Conservation (phyloP, 176 grass and related monocot species). For the Canna indica region DNA sequence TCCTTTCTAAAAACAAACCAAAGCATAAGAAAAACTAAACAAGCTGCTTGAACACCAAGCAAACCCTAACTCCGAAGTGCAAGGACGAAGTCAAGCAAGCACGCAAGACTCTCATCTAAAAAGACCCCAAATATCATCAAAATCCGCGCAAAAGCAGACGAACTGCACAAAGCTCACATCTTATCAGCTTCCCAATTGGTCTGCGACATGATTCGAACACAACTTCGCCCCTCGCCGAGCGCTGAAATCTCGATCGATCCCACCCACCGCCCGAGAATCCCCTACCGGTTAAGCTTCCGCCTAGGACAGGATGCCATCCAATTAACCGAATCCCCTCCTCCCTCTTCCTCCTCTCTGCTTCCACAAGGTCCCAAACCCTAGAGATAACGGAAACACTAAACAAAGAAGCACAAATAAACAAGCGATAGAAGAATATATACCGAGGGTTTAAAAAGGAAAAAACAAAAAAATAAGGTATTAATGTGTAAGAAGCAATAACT, state of each 20-base stretch:
- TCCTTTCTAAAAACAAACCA: neutral
- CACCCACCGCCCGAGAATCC: neutral
- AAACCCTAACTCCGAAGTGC: slow-evolving; percentile 1
- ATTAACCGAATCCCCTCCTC: neutral
- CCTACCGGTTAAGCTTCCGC: neutral
- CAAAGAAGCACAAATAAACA: neutral
- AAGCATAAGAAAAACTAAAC: too few species aligned
- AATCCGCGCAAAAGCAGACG: neutral
- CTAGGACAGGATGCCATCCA: neutral
- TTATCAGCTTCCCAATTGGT: slow-evolving; percentile 17
- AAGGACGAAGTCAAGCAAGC: neutral
- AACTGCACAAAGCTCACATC: neutral
- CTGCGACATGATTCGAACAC: slow-evolving; percentile 9
- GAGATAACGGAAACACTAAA: neutral
- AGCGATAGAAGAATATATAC: neutral
- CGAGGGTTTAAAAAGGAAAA: neutral
- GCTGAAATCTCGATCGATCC: neutral
- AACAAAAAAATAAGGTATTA: neutral
- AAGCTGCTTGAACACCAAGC: neutral
- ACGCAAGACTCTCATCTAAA: neutral
- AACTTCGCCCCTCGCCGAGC: neutral
- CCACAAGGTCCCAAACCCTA: slow-evolving; percentile 12
- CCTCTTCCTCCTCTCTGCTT: neutral
- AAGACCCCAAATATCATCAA: neutral
- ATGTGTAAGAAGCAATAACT: neutral